phyloP scores from a whole-genome alignment of 257 asterid species.

The Galeopsis tetrahit region DNA sequence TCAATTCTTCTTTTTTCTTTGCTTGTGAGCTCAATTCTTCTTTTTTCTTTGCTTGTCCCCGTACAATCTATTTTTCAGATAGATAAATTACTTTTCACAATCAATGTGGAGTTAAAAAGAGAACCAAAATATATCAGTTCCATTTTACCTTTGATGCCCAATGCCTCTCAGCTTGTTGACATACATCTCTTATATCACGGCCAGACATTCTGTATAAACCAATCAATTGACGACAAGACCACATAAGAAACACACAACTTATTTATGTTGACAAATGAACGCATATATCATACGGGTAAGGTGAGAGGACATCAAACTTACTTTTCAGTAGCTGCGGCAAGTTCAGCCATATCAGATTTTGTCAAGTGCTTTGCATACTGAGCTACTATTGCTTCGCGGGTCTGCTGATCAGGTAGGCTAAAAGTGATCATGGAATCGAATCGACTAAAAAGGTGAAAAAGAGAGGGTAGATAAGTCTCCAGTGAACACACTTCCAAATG shows the following conservation, averaged over 20 bases:
- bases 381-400: constrained; percentile 81
- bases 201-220: constrained; percentile 77
- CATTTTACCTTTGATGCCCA: constrained; percentile 96
- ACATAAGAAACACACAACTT: not conserved
- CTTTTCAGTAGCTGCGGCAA: constrained; percentile 74
- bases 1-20: constrained; percentile 23
- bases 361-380: constrained; percentile 94
- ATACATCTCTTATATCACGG: constrained; percentile 88
- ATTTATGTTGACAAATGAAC: not conserved
- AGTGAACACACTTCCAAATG: not conserved
- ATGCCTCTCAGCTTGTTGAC: constrained; percentile 96
- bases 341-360: constrained; percentile 65
- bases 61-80: constrained; percentile 55
- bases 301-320: constrained; percentile 39
- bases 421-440: constrained; percentile 85
- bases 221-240: not conserved
- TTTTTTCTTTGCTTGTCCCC: constrained; percentile 58
- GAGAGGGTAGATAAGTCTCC: constrained; percentile 23
- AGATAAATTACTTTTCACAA: constrained; percentile 26
- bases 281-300: not conserved
- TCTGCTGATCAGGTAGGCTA: constrained; percentile 77
- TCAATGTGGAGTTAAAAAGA: not conserved
- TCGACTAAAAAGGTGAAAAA: constrained; percentile 65
- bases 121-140: not conserved
- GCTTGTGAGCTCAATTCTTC: constrained; percentile 35